Evolutionary conservation across 805 yeast species (phyloP).

Genomic region (Barnettozyma populi): DNA sequence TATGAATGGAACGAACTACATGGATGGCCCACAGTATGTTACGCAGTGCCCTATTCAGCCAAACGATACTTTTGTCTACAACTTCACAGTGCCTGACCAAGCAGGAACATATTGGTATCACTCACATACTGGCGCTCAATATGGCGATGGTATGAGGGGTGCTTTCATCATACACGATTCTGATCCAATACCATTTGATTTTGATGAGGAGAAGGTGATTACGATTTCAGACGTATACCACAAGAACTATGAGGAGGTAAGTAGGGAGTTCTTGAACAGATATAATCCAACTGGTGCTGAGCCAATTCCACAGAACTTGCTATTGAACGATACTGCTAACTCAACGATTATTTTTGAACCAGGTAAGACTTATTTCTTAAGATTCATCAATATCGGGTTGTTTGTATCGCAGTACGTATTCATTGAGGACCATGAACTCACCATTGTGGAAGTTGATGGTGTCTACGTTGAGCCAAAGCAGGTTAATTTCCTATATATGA

Average conservation of each 20-base stretch:
- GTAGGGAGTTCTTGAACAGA: constrained; percentile 46
- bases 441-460: constrained; percentile 68
- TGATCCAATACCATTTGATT: constrained; percentile 43
- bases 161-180: constrained; percentile 59
- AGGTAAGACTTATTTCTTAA: constrained; percentile 55
- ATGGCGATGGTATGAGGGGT: constrained; percentile 74
- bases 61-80: constrained; percentile 60
- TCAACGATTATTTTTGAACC: constrained; percentile 50
- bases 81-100: constrained; percentile 63
- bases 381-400: constrained; percentile 63
- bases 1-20: constrained; percentile 52
- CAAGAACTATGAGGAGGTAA: constrained; percentile 40
- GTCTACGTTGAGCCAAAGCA: constrained; percentile 53
- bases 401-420: constrained; percentile 69
- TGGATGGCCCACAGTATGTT: constrained; percentile 80
- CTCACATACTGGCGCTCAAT: constrained; percentile 72
- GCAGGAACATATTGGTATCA: constrained; percentile 84
- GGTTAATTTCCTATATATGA: constrained; percentile 51
- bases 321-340: constrained; percentile 62
- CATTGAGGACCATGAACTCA: constrained; percentile 66
- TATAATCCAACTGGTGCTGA: constrained; percentile 84
- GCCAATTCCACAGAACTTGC: constrained; percentile 64
- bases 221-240: constrained; percentile 65
- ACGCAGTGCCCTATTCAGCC: constrained; percentile 78
- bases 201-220: constrained; percentile 56